A percentile compares a stretch with the other conserved stretches of the same genome.
phyloP scores from a whole-genome alignment of 208 protist genomes.

The Crithidia acanthocephali region DNA sequence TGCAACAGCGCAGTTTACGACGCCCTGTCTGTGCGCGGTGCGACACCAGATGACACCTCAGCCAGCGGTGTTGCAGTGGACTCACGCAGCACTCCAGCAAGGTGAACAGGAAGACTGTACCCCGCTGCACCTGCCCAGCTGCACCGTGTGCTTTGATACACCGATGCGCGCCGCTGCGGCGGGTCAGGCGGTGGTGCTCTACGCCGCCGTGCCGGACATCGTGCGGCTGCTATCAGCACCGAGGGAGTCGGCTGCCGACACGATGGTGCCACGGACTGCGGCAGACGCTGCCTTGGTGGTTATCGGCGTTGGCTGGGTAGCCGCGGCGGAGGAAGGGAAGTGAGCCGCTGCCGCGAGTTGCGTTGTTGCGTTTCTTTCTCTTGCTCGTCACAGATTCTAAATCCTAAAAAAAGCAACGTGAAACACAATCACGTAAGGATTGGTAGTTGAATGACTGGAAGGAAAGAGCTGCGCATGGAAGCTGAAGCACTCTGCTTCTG shows the following conservation, averaged over 20 bases:
- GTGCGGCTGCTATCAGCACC: too few relatives aligned
- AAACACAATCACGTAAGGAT: too few relatives aligned
- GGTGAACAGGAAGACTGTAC: background rate
- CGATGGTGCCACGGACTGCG: background rate
- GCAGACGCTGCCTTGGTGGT: conserved; percentile 28
- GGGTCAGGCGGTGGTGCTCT: conserved; percentile 68
- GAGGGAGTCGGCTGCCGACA: background rate
- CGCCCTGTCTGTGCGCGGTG: conserved; percentile 52
- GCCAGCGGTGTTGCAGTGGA: conserved; percentile 42
- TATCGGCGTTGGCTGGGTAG: conserved; percentile 16
- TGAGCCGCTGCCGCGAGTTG: background rate
- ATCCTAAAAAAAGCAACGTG: too few relatives aligned
- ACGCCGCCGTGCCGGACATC: conserved; percentile 29
- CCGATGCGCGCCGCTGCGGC: conserved; percentile 61
- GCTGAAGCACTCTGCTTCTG: too few relatives aligned
- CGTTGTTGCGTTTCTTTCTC: too few relatives aligned
- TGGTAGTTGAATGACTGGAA: too few relatives aligned
- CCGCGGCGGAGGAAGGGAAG: background rate
- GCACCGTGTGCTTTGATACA: conserved; percentile 36
- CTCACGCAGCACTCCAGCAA: too few relatives aligned
- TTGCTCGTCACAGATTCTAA: too few relatives aligned
- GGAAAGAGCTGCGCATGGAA: too few relatives aligned
- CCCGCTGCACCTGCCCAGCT: background rate
- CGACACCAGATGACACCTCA: conserved; percentile 64
- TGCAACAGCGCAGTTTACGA: background rate